Evolutionary conservation across 192 early-diverging fungal genomes (phyloP), one percentile per base, ranked within the genome.

Genomic region (Spinellus fusiger): DNA sequence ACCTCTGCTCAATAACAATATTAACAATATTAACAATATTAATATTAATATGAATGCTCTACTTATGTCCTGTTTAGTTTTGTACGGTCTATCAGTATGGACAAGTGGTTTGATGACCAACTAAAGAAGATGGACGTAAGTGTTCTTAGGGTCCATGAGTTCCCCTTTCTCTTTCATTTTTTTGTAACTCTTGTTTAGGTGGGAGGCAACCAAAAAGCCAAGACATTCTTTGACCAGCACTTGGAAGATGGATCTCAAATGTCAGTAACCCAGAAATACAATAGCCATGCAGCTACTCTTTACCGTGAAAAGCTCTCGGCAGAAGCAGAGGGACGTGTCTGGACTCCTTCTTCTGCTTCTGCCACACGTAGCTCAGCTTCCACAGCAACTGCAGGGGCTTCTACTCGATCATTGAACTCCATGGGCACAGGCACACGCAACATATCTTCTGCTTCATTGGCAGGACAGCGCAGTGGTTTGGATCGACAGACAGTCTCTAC

Each of bases 61-160:
- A 60, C 23, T 20, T 18, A 7, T 22, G 27, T 49, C 29, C 16
- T 46, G 26, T 65, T 74, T 55, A 87, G 86, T 71, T 99, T 99
- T 83, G 96, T 99, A 44, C 86, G 96, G n/a, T 99, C 96, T 3
- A 90, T 98, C 56, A 89, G 88, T 4, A 99, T 99, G 96, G 96
- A 99, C 75, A 90, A 90, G 65, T 99, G 95, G 95, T 87, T 82
- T 34, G 86, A 91, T 28, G 94, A 97, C 73, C 96, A 99, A 72
- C 74, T 93, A 54, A 93, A 90, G 69, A 87, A 93, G 54, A 99
- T 99, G 95, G 77, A 87, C 55, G 64, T 88, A 73, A 64, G 64
- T 51, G 18, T 58, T 10, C 13, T 56, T 47, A n/a, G n/a, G n/a
- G n/a, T n/a, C n/a, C n/a, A n/a, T n/a, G n/a, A n/a, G 55, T 49